Conservation (phyloP, 768 basidiomycete genomes). For the Pisolithus sp. region DNA sequence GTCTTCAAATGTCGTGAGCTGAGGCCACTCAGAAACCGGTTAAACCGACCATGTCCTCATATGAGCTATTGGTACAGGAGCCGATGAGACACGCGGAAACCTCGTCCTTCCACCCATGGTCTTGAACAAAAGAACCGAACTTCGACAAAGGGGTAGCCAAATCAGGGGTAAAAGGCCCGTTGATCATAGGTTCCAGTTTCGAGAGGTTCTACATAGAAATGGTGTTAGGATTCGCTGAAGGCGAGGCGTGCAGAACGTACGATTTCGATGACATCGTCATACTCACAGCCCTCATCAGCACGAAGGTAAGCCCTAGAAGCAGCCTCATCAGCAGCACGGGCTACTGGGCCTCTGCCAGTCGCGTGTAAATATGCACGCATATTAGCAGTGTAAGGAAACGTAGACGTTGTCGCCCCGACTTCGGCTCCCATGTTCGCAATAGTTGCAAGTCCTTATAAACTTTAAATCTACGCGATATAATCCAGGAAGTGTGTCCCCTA, state of each 20-base stretch:
- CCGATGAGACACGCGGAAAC: conserved; percentile 90
- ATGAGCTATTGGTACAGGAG: conserved; percentile 99
- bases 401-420: conserved; percentile 99
- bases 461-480: background rate
- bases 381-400: conserved; percentile 88
- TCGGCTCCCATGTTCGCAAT: conserved; percentile 99
- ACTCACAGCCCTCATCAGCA: conserved; percentile 85
- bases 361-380: conserved; percentile 90
- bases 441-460: conserved; percentile 74
- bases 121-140: conserved; percentile 72
- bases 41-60: conserved; percentile 78
- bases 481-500: conserved; percentile 18
- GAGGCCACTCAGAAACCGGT: background rate
- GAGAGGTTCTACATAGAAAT: conserved; percentile 62
- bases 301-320: conserved; percentile 69
- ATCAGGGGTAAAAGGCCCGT: conserved; percentile 98
- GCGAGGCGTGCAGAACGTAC: conserved; percentile 38
- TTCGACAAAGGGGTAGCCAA: conserved; percentile 88
- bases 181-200: conserved; percentile 84
- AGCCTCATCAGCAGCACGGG: conserved; percentile 80
- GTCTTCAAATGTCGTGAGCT: conserved; percentile 44
- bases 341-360: conserved; percentile 83
- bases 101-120: conserved; percentile 91
- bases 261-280: conserved; percentile 92
- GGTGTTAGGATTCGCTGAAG: background rate